phyloP scores from a whole-genome alignment of 345 rosid genomes.

The Eucalyptus coolabah region DNA sequence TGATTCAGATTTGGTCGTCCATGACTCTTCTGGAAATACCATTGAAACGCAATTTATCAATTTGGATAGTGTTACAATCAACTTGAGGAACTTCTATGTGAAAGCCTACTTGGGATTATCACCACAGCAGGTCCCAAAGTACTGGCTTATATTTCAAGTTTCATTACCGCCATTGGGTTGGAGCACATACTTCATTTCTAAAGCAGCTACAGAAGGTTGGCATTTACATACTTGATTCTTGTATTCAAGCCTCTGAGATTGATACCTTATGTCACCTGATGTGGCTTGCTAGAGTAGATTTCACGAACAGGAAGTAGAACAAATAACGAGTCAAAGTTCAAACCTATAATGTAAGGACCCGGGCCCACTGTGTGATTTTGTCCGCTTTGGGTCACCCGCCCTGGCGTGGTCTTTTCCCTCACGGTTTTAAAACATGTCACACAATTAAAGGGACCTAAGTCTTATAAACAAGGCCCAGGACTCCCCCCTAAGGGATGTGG shows the following conservation, averaged over 20 bases:
- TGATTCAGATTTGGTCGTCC: conserved; percentile 34
- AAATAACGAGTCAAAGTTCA: background rate
- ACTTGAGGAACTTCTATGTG: conserved; percentile 48
- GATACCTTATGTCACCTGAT: background rate
- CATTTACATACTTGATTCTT: background rate
- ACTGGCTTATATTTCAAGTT: conserved; percentile 71
- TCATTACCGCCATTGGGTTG: conserved; percentile 77
- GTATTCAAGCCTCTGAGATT: background rate
- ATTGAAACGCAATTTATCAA: conserved; percentile 37
- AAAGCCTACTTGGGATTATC: conserved; percentile 52
- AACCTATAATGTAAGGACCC: background rate
- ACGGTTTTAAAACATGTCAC: too few species aligned
- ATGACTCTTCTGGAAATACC: conserved; percentile 46
- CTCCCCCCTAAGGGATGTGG: too few species aligned
- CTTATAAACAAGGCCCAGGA: too few species aligned
- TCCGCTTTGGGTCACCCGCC: too few species aligned
- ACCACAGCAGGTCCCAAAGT: conserved; percentile 25
- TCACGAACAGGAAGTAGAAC: too few species aligned
- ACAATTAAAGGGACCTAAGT: too few species aligned
- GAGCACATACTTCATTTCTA: conserved; percentile 70
- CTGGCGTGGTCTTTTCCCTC: too few species aligned
- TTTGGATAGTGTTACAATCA: conserved; percentile 51
- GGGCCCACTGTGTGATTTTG: too few species aligned
- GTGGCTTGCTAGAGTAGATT: background rate
- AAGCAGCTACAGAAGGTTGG: conserved; percentile 30